Percentiles rank a stretch among this genome's conserved stretches.
phyloP scores from a whole-genome alignment of 1,284 basidiomycete species.

The Heterobasidion annosum region DNA sequence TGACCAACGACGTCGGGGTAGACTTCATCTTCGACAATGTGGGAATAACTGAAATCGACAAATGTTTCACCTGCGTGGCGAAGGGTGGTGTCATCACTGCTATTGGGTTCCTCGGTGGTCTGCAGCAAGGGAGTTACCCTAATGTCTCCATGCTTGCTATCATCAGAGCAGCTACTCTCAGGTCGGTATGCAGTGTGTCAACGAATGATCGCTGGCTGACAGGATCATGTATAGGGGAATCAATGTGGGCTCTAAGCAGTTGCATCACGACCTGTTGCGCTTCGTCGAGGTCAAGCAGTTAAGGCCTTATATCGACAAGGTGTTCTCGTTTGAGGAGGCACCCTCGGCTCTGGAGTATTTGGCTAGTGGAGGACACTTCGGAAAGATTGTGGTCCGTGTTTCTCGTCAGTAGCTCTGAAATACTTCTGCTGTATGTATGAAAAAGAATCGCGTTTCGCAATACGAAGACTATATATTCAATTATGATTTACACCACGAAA shows the following conservation, averaged over 20 bases:
- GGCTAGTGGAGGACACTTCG: conserved; percentile 23
- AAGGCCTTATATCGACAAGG: conserved; percentile 28
- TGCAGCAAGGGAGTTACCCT: background rate
- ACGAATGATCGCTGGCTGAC: background rate
- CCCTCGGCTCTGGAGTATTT: conserved; percentile 28
- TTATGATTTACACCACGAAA: background rate
- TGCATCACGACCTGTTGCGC: conserved; percentile 27
- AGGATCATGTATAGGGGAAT: background rate
- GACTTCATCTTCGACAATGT: conserved; percentile 35
- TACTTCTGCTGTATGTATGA: background rate
- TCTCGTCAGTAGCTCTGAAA: background rate
- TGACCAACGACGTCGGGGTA: conserved; percentile 29
- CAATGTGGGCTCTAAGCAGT: conserved; percentile 9
- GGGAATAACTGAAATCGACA: conserved; percentile 29
- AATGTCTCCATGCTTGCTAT: conserved; percentile 1
- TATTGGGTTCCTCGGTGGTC: conserved; percentile 28
- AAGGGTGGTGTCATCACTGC: conserved; percentile 27
- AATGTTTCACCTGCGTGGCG: conserved; percentile 24
- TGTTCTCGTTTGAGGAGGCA: conserved; percentile 28
- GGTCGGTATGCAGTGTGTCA: background rate
- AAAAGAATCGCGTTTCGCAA: background rate
- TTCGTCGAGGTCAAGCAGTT: conserved; percentile 22
- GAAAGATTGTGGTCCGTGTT: conserved; percentile 22
- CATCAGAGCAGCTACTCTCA: background rate
- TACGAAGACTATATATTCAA: too few species aligned